Conservation (phyloP, 106 monocot species). For the Dendrobium officinale region DNA sequence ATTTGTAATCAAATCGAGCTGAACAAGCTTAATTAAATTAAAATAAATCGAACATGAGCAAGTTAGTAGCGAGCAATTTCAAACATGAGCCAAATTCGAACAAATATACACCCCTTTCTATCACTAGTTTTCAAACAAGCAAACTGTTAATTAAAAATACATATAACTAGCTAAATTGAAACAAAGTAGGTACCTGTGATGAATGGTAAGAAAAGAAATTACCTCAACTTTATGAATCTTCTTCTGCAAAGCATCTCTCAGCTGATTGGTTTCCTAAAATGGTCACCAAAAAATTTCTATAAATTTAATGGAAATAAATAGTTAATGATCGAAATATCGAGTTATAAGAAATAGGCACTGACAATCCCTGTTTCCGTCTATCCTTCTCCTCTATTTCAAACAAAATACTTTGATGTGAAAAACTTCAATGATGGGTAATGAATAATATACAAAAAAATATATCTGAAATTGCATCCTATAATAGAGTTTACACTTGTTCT, state of each 20-base stretch:
- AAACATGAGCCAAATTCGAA: too few relatives aligned
- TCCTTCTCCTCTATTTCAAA: neutral
- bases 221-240: constrained; percentile 20
- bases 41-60: too few relatives aligned
- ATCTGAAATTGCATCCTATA: neutral
- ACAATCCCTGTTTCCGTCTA: neutral
- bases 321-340: neutral
- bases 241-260: constrained; percentile 44
- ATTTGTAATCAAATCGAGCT: too few relatives aligned
- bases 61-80: too few relatives aligned
- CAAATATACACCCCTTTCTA: too few relatives aligned
- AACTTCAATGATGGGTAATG: neutral
- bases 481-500: neutral
- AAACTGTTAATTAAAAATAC: neutral
- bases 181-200: neutral
- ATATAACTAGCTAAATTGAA: neutral
- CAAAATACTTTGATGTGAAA: neutral
- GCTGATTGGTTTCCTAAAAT: constrained; percentile 52
- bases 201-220: neutral
- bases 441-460: neutral
- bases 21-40: too few relatives aligned
- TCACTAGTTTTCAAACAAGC: neutral
- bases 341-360: neutral
- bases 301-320: neutral
- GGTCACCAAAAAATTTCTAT: neutral